Percentiles rank a stretch among this genome's conserved stretches.
Conservation (phyloP, 306 rosid species). For the Quercus robur region DNA sequence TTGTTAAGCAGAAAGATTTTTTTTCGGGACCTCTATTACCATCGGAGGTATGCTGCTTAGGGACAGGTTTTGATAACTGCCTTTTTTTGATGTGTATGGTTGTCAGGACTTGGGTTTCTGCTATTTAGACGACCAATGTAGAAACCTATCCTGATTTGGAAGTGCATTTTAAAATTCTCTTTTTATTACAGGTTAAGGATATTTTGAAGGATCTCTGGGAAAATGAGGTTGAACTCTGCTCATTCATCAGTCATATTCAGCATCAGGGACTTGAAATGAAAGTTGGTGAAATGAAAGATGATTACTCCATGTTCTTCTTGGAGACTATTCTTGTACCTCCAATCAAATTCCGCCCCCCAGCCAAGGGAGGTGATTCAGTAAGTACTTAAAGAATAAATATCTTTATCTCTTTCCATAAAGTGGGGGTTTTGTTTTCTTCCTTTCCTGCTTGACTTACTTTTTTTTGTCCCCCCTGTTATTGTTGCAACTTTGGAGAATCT, state of each 20-base stretch:
- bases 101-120: not conserved
- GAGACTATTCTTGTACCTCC: constrained; percentile 86
- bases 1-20: constrained; percentile 27
- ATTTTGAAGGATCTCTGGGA: constrained; percentile 60
- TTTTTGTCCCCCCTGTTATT: not conserved
- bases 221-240: constrained; percentile 67
- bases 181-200: constrained; percentile 50
- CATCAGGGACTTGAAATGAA: constrained; percentile 58
- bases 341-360: constrained; percentile 85
- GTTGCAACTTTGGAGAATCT: not conserved
- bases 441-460: not conserved
- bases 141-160: not conserved
- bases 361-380: constrained; percentile 80
- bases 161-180: not conserved
- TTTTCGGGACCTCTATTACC: constrained; percentile 65
- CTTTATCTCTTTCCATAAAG: not conserved
- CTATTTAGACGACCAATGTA: not conserved
- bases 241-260: constrained; percentile 68
- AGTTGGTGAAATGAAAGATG: constrained; percentile 66
- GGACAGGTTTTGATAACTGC: not conserved
- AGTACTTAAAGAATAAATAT: constrained; percentile 16
- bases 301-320: constrained; percentile 77
- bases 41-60: constrained; percentile 53
- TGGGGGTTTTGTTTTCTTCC: not conserved
- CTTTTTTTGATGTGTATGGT: not conserved